Evolutionary conservation across 148 eudicot genomes (phyloP).

Genomic region (Chenopodium berlandieri): DNA sequence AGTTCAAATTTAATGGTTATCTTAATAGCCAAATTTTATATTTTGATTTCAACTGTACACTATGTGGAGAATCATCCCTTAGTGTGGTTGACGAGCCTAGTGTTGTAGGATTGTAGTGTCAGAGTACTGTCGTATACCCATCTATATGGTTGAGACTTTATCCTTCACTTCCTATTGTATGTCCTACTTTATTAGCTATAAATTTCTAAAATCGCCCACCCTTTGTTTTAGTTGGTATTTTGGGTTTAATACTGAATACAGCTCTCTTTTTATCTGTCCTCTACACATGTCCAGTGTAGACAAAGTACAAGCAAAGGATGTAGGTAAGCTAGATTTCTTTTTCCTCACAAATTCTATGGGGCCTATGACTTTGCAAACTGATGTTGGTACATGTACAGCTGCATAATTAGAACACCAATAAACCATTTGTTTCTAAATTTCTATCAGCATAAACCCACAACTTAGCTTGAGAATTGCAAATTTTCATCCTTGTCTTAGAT

Average conservation of each 20-base stretch:
- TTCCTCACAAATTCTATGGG: no score
- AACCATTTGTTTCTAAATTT: no score
- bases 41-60: no score
- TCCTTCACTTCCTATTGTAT: neutral
- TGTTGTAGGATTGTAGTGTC: neutral
- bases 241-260: neutral
- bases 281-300: neutral
- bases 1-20: neutral
- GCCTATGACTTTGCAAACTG: no score
- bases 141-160: neutral
- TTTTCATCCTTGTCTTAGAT: neutral
- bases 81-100: neutral
- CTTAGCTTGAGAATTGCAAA: neutral
- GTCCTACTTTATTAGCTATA: neutral
- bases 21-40: neutral
- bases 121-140: neutral
- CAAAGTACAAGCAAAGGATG: neutral
- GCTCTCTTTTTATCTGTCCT: neutral
- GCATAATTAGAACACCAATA: neutral
- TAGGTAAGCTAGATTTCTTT: neutral
- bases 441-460: neutral
- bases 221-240: neutral
- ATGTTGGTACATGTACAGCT: no score
- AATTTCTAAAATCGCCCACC: neutral
- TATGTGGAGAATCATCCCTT: neutral